Evolutionary conservation across 768 basidiomycete species (phyloP), one percentile per base, ranked within the genome.

Genomic region (Imleria badia): DNA sequence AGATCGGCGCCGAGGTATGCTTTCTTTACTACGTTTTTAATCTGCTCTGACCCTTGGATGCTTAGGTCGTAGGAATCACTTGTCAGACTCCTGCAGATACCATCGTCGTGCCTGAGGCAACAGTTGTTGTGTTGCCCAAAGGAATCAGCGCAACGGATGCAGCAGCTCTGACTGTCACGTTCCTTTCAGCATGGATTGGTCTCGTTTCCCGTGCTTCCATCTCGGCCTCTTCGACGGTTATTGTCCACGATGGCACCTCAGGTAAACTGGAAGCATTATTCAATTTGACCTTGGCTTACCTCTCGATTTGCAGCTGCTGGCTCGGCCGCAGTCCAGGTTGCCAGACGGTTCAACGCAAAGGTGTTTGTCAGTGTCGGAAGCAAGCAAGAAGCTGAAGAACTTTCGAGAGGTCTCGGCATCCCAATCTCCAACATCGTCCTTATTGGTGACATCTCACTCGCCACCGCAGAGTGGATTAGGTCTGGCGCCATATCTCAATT

Each of bases 111-210:
- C 51, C 54, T 54, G 39, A 60, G 19, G 36, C 50, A 11, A 33
- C 63, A 1, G 48, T 66, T 6, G 33, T 57, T 12, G 22, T 45
- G 3, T 38, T 69, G 17, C 60, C 66, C 3, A 44, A 40, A 13
- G 60, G 61, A 9, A 23, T 63, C 36, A 55, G 34, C 6, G 19
- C 51, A 6, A 30, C 35, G 23, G 64, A 68, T 42, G 68, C 62
- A 4, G 68, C 62, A 15, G 54, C 60, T 31, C 35, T 70, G 4
- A 54, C 68, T 31, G 20, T 52, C 35, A 49, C 60, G 1, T 61
- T 69, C 58, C 61, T 68, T 23, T 41, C 68, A 5, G 53, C 68
- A 12, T 69, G 68, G 68, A 60, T 66, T 15, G 68, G 68, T 40
- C 55, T 70, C 26, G 58, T 63, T 15, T 42, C 40, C 3, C 60